Evolutionary conservation across 2,329 filamentous ascomycete species (phyloP).

Genomic region (Zasmidium angulare): DNA sequence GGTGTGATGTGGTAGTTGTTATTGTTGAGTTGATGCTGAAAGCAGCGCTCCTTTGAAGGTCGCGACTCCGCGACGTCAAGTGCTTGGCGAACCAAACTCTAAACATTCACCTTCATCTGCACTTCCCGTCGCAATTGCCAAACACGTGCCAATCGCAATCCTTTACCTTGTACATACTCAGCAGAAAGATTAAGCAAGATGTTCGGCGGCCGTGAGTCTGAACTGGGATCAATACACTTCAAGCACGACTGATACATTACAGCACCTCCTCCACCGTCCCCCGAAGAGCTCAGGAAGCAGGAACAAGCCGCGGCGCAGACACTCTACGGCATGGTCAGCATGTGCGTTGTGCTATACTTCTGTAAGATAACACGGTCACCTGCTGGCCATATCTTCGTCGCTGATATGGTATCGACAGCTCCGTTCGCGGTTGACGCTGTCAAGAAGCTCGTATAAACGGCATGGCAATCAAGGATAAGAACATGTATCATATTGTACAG

Average conservation of each 20-base stretch:
- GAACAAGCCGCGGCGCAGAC: conserved; percentile 68
- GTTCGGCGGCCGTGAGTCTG: conserved; percentile 30
- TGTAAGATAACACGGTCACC: conserved; percentile 55
- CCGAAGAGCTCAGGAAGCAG: conserved; percentile 66
- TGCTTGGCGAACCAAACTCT: not conserved
- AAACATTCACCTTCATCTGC: conserved; percentile 8
- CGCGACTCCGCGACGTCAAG: not conserved
- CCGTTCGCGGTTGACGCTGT: conserved; percentile 58
- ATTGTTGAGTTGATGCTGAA: conserved; percentile 2
- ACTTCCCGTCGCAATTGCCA: not conserved
- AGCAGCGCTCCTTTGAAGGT: conserved; percentile 5
- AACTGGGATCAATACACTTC: not conserved
- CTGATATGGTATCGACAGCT: conserved; percentile 38
- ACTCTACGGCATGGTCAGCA: conserved; percentile 65
- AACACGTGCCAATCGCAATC: conserved; percentile 3
- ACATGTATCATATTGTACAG: conserved; percentile 21
- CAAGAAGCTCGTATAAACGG: conserved; percentile 46
- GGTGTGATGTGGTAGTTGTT: not conserved
- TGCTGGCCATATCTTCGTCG: too few species aligned
- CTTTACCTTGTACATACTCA: not conserved
- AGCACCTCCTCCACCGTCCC: conserved; percentile 69
- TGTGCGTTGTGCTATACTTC: conserved; percentile 70
- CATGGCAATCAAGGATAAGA: not conserved
- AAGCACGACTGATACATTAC: conserved; percentile 17
- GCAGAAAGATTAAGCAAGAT: conserved; percentile 15